These are phyloP conservation scores for Haematococcus lacustris DNA, from an alignment of 139 green algal species.

Conservation along the genomic window DNA sequence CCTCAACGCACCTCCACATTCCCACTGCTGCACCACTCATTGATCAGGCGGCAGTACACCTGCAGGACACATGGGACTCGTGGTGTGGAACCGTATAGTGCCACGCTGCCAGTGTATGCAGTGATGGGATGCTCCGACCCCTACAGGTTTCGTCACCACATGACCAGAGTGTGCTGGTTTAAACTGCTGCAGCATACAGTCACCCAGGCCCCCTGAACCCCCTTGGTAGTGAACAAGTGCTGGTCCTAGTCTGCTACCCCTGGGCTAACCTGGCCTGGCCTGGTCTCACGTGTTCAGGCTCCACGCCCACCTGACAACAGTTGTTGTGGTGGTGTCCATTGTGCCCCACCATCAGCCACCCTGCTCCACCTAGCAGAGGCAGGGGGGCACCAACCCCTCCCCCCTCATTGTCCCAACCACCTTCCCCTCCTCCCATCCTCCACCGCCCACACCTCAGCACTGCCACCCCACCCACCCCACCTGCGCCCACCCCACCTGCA, in stretches of 20 bases:
- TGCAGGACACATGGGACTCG: background rate
- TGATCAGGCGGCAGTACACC: constrained; percentile 28
- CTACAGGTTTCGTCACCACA: background rate
- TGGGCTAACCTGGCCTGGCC: background rate
- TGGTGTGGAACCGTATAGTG: background rate
- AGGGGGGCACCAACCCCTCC: background rate
- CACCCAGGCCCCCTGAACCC: background rate
- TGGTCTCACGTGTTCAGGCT: background rate
- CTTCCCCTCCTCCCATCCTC: too few relatives aligned
- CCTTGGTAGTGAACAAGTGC: background rate
- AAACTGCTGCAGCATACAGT: background rate
- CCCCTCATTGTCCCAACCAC: too few relatives aligned
- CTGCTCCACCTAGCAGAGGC: background rate
- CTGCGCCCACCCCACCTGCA: constrained; percentile 34
- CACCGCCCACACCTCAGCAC: background rate
- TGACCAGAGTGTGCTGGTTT: background rate
- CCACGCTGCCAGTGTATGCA: too few relatives aligned
- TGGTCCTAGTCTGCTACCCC: background rate
- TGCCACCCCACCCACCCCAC: background rate
- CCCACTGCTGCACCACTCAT: constrained; percentile 38
- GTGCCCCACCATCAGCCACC: background rate
- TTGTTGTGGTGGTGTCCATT: background rate
- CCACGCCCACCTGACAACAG: background rate
- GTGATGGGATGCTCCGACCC: too few relatives aligned
- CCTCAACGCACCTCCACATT: background rate